Evolutionary conservation across 441 rosid genomes (phyloP).

Genomic region (Pelargonium fulgidum): DNA sequence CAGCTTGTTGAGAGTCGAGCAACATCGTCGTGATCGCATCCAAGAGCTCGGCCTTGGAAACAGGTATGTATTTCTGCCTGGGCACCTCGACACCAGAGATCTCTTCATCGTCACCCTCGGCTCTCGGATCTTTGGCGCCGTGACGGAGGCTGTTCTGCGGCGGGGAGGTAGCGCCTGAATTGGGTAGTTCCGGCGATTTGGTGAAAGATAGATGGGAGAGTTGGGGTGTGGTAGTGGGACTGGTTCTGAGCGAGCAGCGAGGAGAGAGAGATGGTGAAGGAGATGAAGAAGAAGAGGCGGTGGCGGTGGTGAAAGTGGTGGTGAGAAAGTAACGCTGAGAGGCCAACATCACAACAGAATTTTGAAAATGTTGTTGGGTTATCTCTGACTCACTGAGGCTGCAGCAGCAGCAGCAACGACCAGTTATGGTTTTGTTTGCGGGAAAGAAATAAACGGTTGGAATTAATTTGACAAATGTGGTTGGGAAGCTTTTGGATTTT

Average conservation of each 20-base stretch:
- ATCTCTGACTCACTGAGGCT: slow-evolving; percentile 12
- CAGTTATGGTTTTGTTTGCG: not conserved
- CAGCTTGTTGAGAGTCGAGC: slow-evolving; percentile 41
- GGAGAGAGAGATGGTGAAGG: slow-evolving; percentile 1
- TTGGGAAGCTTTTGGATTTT: too few species aligned
- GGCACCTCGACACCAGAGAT: slow-evolving; percentile 31
- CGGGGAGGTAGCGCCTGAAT: not conserved
- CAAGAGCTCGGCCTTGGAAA: slow-evolving; percentile 68
- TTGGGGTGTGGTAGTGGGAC: not conserved
- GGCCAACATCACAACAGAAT: not conserved
- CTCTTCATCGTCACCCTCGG: not conserved
- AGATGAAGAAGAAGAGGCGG: not conserved
- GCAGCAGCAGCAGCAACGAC: slow-evolving; percentile 25
- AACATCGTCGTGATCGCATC: slow-evolving; percentile 46
- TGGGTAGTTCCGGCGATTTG: not conserved
- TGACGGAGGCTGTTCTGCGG: too few species aligned
- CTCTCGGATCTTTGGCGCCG: too few species aligned
- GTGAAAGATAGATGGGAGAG: not conserved
- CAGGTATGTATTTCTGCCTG: slow-evolving; percentile 65
- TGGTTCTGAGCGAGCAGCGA: not conserved
- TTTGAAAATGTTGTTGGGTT: slow-evolving; percentile 17
- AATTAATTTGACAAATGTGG: not conserved
- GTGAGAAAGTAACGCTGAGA: slow-evolving; percentile 5
- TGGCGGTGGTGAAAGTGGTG: not conserved
- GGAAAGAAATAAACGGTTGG: not conserved